Percentiles rank a stretch among this genome's conserved stretches.
These are phyloP conservation scores for Chloranthus sessilifolius DNA, from an alignment of 164 flowering plant genomes.

Conservation along the genomic window DNA sequence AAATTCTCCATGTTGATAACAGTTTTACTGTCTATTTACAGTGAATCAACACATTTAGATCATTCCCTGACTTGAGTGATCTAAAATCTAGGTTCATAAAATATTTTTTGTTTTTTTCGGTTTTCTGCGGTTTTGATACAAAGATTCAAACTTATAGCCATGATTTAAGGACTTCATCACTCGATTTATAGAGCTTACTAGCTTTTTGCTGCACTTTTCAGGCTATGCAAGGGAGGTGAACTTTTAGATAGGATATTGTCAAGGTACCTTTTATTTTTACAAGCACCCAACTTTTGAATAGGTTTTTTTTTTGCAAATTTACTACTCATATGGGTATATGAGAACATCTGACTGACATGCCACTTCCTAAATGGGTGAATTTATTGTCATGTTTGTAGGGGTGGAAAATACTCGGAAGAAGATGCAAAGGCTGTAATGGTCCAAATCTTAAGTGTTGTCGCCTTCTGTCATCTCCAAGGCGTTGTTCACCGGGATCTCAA, in stretches of 20 bases:
- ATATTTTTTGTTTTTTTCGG: too few relatives aligned
- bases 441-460: conserved; percentile 71
- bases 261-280: conserved; percentile 38
- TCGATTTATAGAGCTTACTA: neutral
- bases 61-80: too few relatives aligned
- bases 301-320: too few relatives aligned
- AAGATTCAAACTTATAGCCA: too few relatives aligned
- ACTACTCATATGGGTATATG: too few relatives aligned
- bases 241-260: conserved; percentile 77
- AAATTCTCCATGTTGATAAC: too few relatives aligned
- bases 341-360: neutral
- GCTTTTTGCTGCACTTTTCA: conserved; percentile 26
- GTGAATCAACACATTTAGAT: too few relatives aligned
- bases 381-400: conserved; percentile 42
- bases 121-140: too few relatives aligned
- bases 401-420: conserved; percentile 94
- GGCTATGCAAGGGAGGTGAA: conserved; percentile 93
- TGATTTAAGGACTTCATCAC: too few relatives aligned
- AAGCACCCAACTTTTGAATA: neutral
- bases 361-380: conserved; percentile 4
- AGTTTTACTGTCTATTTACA: too few relatives aligned
- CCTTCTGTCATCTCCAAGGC: conserved; percentile 91
- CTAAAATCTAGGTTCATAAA: too few relatives aligned
- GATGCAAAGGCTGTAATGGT: conserved; percentile 89
- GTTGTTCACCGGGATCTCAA: conserved; percentile 97